phyloP scores from a whole-genome alignment of 257 asterid genomes.

The Nicotiana paniculata region DNA sequence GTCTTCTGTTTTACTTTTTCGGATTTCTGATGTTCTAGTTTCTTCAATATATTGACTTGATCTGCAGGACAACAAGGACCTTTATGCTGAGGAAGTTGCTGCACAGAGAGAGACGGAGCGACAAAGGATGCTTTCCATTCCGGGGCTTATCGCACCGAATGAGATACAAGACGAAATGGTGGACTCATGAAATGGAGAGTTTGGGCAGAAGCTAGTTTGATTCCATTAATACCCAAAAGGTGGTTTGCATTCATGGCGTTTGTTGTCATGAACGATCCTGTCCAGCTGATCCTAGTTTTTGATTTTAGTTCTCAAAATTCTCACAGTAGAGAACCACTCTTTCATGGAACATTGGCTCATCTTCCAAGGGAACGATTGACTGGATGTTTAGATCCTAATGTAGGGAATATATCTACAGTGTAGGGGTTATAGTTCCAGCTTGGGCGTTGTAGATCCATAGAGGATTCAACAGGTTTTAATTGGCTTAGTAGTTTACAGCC shows the following conservation, averaged over 20 bases:
- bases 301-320: neutral
- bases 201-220: neutral
- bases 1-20: neutral
- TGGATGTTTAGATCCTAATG: slow-evolving; percentile 48
- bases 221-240: neutral
- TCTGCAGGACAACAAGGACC: slow-evolving; percentile 89
- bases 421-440: slow-evolving; percentile 9
- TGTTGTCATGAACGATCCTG: neutral
- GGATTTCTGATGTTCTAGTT: neutral
- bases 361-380: slow-evolving; percentile 23
- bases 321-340: neutral
- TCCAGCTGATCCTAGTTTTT: neutral
- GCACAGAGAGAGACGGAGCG: slow-evolving; percentile 77
- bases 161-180: slow-evolving; percentile 93
- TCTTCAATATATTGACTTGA: neutral
- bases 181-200: slow-evolving; percentile 43
- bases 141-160: slow-evolving; percentile 86
- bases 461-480: neutral
- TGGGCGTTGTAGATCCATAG: neutral
- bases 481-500: neutral
- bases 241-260: slow-evolving; percentile 22
- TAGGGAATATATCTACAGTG: slow-evolving; percentile 27
- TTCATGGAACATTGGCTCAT: neutral
- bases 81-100: slow-evolving; percentile 93
- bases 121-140: slow-evolving; percentile 79